phyloP scores from a whole-genome alignment of 2,329 filamentous ascomycete species.

The Penicillium sp. region DNA sequence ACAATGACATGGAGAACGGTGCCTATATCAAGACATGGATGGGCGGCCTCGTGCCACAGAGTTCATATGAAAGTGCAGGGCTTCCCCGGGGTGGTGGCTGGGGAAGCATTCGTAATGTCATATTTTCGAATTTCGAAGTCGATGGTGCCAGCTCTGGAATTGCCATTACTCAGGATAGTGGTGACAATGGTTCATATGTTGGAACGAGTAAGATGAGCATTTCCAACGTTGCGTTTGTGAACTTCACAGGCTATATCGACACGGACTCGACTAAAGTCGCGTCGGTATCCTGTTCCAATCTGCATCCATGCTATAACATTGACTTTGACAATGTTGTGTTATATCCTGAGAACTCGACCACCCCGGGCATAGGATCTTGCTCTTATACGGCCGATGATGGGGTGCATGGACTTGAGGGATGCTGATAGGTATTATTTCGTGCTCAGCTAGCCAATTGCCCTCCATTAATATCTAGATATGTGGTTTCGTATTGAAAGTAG shows the following conservation, averaged over 20 bases:
- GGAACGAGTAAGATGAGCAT: constrained; percentile 55
- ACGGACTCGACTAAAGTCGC: constrained; percentile 36
- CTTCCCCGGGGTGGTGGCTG: constrained; percentile 55
- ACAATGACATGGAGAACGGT: constrained; percentile 49
- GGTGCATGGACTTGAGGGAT: constrained; percentile 36
- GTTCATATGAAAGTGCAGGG: constrained; percentile 51
- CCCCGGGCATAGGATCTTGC: constrained; percentile 36
- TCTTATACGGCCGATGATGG: constrained; percentile 39
- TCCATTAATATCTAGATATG: neutral
- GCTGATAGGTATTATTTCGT: constrained; percentile 1
- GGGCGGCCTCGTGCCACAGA: constrained; percentile 49
- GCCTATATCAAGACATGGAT: constrained; percentile 61
- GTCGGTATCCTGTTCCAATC: constrained; percentile 49
- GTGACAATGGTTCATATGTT: constrained; percentile 50
- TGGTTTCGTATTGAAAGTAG: no score
- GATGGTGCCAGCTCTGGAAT: constrained; percentile 47
- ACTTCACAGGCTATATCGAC: constrained; percentile 53
- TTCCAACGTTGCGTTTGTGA: constrained; percentile 51
- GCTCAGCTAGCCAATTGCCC: neutral
- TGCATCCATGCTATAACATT: constrained; percentile 55
- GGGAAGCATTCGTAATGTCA: constrained; percentile 53
- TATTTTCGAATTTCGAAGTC: constrained; percentile 54
- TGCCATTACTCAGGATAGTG: constrained; percentile 50
- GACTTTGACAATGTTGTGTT: constrained; percentile 45
- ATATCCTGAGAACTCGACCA: constrained; percentile 34